A percentile compares a stretch with the other conserved stretches of the same genome.
Conservation (phyloP, 306 rosid species). For the Lablab purpureus region DNA sequence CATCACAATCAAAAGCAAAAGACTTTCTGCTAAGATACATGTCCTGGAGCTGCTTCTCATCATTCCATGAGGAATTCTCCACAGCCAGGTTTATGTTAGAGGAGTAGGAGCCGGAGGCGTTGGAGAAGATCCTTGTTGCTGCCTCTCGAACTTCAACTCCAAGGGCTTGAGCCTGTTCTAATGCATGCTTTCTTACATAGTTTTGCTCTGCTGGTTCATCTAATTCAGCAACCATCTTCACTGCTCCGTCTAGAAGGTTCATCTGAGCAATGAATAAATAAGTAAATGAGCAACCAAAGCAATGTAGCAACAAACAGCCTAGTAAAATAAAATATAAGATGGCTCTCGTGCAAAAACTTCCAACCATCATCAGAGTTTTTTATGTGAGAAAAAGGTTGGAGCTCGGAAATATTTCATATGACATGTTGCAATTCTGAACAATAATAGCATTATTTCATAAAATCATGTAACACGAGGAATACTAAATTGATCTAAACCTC, state of each 20-base stretch:
- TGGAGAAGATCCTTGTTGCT: constrained; percentile 94
- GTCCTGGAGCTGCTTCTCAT: constrained; percentile 99
- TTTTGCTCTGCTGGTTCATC: constrained; percentile 86
- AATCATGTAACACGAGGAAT: background rate
- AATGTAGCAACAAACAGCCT: background rate
- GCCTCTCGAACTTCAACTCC: constrained; percentile 94
- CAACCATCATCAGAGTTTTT: constrained; percentile 14
- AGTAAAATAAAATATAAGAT: background rate
- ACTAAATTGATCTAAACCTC: constrained; percentile 15
- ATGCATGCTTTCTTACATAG: constrained; percentile 88
- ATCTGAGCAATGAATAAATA: constrained; percentile 60
- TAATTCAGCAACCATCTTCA: constrained; percentile 98
- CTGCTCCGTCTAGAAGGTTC: constrained; percentile 96
- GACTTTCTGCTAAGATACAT: constrained; percentile 98
- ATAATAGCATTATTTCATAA: constrained; percentile 5
- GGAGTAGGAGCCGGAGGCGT: constrained; percentile 98
- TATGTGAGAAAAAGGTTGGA: background rate
- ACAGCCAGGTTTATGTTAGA: constrained; percentile 96
- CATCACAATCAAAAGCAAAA: constrained; percentile 88
- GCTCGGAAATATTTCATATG: background rate
- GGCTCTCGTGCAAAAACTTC: background rate
- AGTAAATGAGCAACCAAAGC: constrained; percentile 44
- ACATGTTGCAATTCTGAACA: background rate
- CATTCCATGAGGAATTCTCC: constrained; percentile 97
- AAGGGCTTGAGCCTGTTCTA: constrained; percentile 87